Evolutionary conservation across 148 eudicot genomes (phyloP).

Genomic region (Nyssa sinensis): DNA sequence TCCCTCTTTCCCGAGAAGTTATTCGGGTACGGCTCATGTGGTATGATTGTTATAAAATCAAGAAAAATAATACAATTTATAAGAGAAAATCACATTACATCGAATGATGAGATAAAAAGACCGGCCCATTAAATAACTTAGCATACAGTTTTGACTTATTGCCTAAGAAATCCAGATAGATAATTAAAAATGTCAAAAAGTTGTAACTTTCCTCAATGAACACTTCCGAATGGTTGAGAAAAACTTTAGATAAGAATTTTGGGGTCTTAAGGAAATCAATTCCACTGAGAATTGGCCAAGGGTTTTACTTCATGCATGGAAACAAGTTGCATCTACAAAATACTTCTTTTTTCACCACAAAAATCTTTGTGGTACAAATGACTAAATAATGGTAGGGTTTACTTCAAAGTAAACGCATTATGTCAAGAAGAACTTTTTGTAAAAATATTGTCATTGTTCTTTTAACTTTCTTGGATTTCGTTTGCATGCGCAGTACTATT

Average conservation of each 20-base stretch:
- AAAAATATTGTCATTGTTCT: background rate
- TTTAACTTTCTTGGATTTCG: conserved; percentile 38
- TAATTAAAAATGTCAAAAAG: background rate
- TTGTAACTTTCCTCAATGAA: background rate
- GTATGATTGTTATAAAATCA: too few species aligned
- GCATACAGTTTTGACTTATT: background rate
- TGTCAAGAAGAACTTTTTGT: background rate
- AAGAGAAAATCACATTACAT: too few species aligned
- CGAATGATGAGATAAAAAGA: too few species aligned
- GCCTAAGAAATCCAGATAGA: background rate
- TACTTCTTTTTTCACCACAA: background rate
- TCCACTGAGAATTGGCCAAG: too few species aligned
- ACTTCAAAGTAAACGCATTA: conserved; percentile 12
- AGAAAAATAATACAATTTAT: too few species aligned
- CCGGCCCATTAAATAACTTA: too few species aligned
- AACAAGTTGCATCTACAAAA: background rate
- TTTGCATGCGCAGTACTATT: conserved; percentile 35
- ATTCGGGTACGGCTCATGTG: too few species aligned
- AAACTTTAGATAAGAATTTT: too few species aligned
- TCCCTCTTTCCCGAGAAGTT: conserved; percentile 5
- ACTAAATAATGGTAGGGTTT: conserved; percentile 15
- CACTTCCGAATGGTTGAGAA: too few species aligned
- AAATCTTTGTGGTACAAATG: background rate
- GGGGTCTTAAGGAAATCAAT: too few species aligned
- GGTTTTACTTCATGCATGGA: background rate